Conservation (phyloP, 208 protist species). For the Acanthamoeba culbertsoni region DNA sequence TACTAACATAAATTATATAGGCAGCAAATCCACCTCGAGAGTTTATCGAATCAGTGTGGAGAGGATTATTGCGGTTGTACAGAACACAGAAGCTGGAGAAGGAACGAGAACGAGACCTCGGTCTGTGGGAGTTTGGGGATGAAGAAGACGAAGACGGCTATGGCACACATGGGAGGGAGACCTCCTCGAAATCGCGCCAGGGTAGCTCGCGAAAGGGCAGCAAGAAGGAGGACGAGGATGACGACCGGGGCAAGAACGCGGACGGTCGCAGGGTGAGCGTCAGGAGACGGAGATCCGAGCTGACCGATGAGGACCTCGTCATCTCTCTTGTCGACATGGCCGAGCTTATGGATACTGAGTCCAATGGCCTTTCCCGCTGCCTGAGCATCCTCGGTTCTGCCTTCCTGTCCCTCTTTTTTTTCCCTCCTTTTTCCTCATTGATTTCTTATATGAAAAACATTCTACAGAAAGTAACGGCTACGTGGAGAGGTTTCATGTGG, state of each 20-base stretch:
- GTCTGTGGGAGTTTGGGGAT: background rate
- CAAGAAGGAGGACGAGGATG: background rate
- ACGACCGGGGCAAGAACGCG: background rate
- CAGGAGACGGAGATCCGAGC: background rate
- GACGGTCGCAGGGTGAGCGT: background rate
- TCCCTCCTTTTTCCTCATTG: background rate
- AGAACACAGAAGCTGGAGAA: background rate
- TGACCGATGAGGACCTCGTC: background rate
- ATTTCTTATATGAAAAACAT: background rate
- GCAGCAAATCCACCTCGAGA: background rate
- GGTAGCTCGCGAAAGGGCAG: background rate
- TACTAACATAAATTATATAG: background rate
- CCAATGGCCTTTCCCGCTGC: background rate
- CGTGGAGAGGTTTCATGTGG: background rate
- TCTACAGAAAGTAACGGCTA: background rate
- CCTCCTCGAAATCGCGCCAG: background rate
- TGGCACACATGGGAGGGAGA: background rate
- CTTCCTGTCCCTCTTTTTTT: background rate
- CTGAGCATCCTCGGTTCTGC: background rate
- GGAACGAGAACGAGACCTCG: background rate
- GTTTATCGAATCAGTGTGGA: background rate
- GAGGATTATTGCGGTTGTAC: background rate
- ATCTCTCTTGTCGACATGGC: background rate
- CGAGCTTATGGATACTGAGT: background rate
- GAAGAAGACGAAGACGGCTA: background rate